Evolutionary conservation across 1,139 yeast genomes (phyloP).

Genomic region (Cylindricascospora bacillispora): DNA sequence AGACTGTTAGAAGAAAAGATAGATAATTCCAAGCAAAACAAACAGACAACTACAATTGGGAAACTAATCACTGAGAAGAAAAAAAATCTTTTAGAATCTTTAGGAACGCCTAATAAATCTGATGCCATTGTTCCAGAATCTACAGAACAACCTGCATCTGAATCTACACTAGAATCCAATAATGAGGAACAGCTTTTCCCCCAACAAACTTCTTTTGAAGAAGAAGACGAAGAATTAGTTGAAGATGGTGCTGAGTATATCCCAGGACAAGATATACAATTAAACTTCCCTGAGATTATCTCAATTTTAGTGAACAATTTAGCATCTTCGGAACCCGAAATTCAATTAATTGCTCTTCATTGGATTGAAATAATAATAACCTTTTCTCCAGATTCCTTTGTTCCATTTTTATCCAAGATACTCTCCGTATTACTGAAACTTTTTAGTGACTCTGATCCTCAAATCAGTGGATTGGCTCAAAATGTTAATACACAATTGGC

Average conservation of each 20-base stretch:
- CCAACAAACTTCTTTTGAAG: slow-evolving; percentile 4
- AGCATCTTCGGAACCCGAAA: slow-evolving; percentile 60
- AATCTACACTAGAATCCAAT: slow-evolving; percentile 6
- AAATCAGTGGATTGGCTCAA: slow-evolving; percentile 40
- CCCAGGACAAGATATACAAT: slow-evolving; percentile 77
- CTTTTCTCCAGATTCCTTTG: slow-evolving; percentile 65
- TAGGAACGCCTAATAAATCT: slow-evolving; percentile 15
- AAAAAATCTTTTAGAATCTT: slow-evolving; percentile 21
- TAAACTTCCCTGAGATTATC: slow-evolving; percentile 71
- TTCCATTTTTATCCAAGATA: slow-evolving; percentile 49
- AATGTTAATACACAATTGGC: slow-evolving; percentile 40
- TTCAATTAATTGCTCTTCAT: slow-evolving; percentile 64
- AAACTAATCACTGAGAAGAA: slow-evolving; percentile 24
- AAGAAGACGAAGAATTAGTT: slow-evolving; percentile 6
- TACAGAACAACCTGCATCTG: slow-evolving; percentile 3
- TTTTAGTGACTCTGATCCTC: slow-evolving; percentile 34
- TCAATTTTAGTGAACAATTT: slow-evolving; percentile 70
- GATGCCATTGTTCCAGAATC: neutral
- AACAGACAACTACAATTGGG: slow-evolving; percentile 16
- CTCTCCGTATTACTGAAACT: slow-evolving; percentile 45
- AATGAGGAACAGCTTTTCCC: too few species aligned
- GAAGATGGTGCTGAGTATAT: slow-evolving; percentile 45
- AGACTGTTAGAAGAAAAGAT: slow-evolving; percentile 3
- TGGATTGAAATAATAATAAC: slow-evolving; percentile 74
- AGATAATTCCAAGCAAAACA: slow-evolving; percentile 4